A percentile compares a stretch with the other conserved stretches of the same genome.
phyloP scores from a whole-genome alignment of 2,329 filamentous ascomycete genomes.

The Plenodomus lindquistii region DNA sequence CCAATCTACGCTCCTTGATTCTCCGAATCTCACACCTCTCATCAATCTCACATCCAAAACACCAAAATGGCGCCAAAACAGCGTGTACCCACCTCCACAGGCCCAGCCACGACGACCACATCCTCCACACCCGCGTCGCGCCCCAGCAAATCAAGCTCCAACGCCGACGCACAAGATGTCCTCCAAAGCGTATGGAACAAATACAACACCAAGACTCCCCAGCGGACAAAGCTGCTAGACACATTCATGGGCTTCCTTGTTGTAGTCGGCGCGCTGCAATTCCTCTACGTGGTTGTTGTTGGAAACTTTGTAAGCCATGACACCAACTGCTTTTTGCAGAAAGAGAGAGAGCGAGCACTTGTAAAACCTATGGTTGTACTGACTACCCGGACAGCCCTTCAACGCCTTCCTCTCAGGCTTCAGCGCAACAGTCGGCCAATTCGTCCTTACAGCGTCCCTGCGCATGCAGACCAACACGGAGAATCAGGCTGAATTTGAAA shows the following conservation, averaged over 20 bases:
- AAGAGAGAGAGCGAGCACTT: too few relatives aligned
- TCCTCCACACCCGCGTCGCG: constrained; percentile 20
- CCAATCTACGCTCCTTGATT: constrained; percentile 4
- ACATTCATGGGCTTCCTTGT: constrained; percentile 88
- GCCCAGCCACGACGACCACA: constrained; percentile 13
- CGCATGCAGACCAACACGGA: constrained; percentile 88
- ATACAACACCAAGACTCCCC: constrained; percentile 80
- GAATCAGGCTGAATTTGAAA: constrained; percentile 77
- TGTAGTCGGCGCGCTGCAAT: constrained; percentile 85
- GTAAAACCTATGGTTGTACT: too few relatives aligned
- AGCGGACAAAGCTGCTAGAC: constrained; percentile 90
- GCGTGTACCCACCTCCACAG: constrained; percentile 22
- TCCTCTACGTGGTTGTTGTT: constrained; percentile 85
- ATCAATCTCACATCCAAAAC: constrained; percentile 4
- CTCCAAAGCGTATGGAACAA: constrained; percentile 71
- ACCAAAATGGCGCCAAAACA: constrained; percentile 40
- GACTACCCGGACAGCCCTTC: constrained; percentile 74
- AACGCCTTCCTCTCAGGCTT: constrained; percentile 98
- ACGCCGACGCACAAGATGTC: constrained; percentile 59
- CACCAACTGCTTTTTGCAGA: too few relatives aligned
- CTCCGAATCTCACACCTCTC: not conserved
- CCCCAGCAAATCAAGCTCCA: constrained; percentile 29
- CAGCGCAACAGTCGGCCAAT: constrained; percentile 91
- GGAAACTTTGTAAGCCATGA: constrained; percentile 88
- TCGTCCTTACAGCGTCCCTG: constrained; percentile 88